Percentiles rank a stretch among this genome's conserved stretches.
phyloP scores from a whole-genome alignment of 2,329 filamentous ascomycete species.

The Didymellaceae sp. region DNA sequence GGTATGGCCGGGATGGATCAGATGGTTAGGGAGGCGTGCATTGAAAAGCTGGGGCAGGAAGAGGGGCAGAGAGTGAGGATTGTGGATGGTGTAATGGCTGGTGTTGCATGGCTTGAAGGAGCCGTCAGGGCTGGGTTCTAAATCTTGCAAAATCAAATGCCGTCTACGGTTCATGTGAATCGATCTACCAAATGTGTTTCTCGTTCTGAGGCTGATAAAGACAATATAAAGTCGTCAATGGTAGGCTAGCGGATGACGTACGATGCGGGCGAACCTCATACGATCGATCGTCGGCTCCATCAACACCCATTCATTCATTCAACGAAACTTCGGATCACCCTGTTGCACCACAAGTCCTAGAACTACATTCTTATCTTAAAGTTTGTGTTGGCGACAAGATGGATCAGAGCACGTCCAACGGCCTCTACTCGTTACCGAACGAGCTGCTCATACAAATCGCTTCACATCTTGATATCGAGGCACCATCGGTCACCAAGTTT shows the following conservation, averaged over 20 bases:
- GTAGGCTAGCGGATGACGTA: constrained; percentile 11
- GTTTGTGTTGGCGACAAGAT: background rate
- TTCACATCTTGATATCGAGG: constrained; percentile 34
- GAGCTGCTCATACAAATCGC: constrained; percentile 47
- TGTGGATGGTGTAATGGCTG: constrained; percentile 80
- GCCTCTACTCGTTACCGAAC: constrained; percentile 42
- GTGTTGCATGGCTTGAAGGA: constrained; percentile 67
- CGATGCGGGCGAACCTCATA: background rate
- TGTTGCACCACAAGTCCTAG: too few species aligned
- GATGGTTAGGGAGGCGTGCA: constrained; percentile 73
- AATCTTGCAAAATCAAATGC: background rate
- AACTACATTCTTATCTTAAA: too few species aligned
- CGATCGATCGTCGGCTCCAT: background rate
- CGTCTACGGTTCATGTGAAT: background rate
- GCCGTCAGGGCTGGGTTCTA: constrained; percentile 48
- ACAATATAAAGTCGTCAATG: background rate
- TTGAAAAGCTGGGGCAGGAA: constrained; percentile 67
- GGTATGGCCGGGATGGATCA: constrained; percentile 88
- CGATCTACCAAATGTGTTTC: background rate
- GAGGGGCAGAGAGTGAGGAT: constrained; percentile 68
- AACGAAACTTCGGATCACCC: too few species aligned
- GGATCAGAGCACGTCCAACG: background rate
- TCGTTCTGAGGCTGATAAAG: background rate
- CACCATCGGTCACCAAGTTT: constrained; percentile 44
- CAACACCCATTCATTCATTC: background rate